A percentile compares a stretch with the other conserved stretches of the same genome.
These are phyloP conservation scores for Verticillium albo-atrum DNA, from an alignment of 2,329 filamentous ascomycete genomes.

Conservation along the genomic window DNA sequence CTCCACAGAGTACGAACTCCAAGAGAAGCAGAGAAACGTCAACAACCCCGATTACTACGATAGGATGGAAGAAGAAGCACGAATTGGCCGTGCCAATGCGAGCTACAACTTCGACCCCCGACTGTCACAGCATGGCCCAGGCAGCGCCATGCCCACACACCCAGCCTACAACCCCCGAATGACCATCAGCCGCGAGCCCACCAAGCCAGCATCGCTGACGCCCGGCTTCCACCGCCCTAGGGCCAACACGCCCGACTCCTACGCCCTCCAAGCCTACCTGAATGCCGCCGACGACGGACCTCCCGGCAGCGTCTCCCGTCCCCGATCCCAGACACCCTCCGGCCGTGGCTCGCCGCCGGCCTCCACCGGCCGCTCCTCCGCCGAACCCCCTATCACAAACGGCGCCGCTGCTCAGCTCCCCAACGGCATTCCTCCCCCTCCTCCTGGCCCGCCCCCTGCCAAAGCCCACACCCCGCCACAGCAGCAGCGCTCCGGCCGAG, in stretches of 20 bases:
- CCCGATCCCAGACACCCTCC: conserved; percentile 13
- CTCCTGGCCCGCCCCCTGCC: conserved; percentile 15
- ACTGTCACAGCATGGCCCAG: conserved; percentile 12
- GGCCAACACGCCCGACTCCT: conserved; percentile 23
- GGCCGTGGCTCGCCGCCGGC: conserved; percentile 5
- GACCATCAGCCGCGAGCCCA: conserved; percentile 19
- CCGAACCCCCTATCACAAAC: not conserved
- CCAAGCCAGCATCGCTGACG: conserved; percentile 13
- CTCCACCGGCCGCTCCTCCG: conserved; percentile 7
- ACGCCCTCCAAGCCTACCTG: conserved; percentile 32
- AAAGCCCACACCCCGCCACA: conserved; percentile 6
- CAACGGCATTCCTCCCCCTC: conserved; percentile 17
- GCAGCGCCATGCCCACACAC: conserved; percentile 38
- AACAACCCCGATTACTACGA: conserved; percentile 37
- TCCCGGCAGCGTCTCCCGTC: not conserved
- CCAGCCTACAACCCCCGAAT: conserved; percentile 42
- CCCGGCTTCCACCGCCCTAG: conserved; percentile 7
- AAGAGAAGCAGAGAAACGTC: conserved; percentile 17
- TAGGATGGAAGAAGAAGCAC: conserved; percentile 24
- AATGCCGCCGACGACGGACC: conserved; percentile 20
- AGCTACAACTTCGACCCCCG: conserved; percentile 24
- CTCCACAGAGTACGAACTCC: conserved; percentile 14
- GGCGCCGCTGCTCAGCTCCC: not conserved
- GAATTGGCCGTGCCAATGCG: conserved; percentile 4
- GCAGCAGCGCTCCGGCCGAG: conserved; percentile 13